phyloP scores from a whole-genome alignment of 257 asterid species.

The Buddleja alternifolia region DNA sequence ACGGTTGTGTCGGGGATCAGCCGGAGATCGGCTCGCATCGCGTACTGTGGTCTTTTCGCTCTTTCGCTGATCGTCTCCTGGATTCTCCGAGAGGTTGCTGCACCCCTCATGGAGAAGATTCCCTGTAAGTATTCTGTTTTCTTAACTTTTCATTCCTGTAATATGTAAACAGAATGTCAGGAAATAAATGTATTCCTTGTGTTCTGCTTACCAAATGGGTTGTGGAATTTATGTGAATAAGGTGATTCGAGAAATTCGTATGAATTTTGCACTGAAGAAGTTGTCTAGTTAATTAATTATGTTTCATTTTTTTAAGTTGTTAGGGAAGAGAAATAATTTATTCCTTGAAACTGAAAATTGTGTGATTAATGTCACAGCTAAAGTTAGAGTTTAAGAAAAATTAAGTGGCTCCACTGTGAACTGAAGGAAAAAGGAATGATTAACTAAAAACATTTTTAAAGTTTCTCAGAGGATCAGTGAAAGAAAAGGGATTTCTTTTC shows the following conservation, averaged over 20 bases:
- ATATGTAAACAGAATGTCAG: neutral
- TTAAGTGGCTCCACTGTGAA: neutral
- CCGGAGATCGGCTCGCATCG: conserved; percentile 86
- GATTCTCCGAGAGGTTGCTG: conserved; percentile 91
- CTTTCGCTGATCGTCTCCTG: conserved; percentile 79
- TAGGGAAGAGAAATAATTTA: neutral
- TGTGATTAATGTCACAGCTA: neutral
- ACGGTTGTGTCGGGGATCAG: conserved; percentile 82
- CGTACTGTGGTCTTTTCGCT: conserved; percentile 84
- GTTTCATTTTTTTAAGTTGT: neutral
- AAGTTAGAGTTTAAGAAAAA: neutral
- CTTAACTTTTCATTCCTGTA: neutral
- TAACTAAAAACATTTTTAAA: neutral
- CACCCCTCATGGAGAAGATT: conserved; percentile 83
- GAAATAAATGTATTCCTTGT: neutral
- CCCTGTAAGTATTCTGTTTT: conserved; percentile 56
- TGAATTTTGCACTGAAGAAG: conserved; percentile 1
- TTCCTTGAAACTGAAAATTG: neutral
- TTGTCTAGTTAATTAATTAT: neutral
- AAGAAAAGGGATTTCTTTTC: neutral
- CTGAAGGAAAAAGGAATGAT: neutral
- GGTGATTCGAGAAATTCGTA: neutral
- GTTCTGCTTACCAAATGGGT: neutral
- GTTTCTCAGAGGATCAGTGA: neutral
- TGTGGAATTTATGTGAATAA: neutral